phyloP scores from a whole-genome alignment of 2,329 filamentous ascomycete species.

The Pseudocercospora fijiensis region DNA sequence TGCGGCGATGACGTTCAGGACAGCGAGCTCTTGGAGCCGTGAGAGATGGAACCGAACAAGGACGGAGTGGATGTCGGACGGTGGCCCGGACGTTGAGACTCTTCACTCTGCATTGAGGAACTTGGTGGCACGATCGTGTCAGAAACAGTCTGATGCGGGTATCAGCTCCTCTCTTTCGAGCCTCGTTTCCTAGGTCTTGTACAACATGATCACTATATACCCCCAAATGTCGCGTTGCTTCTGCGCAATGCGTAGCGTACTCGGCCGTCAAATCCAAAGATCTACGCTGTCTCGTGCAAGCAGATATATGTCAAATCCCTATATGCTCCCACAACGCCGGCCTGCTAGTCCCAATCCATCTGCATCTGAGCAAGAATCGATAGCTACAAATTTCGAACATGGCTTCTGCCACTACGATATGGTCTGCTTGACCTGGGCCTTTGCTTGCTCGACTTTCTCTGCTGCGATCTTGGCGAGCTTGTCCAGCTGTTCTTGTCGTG shows the following conservation, averaged over 20 bases:
- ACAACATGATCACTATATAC: constrained; percentile 31
- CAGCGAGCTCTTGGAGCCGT: neutral
- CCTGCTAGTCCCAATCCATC: neutral
- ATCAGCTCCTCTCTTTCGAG: neutral
- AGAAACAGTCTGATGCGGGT: neutral
- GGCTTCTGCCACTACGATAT: neutral
- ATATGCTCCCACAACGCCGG: neutral
- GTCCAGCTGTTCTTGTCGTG: constrained; percentile 68
- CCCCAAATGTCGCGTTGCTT: constrained; percentile 16
- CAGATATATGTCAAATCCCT: neutral
- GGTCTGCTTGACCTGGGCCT: constrained; percentile 15
- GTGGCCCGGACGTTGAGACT: neutral
- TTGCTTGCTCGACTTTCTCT: constrained; percentile 53
- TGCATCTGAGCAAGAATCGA: neutral
- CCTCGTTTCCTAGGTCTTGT: constrained; percentile 24
- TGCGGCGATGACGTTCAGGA: neutral
- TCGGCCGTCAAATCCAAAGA: constrained; percentile 1
- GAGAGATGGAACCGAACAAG: neutral
- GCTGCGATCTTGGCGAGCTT: constrained; percentile 65
- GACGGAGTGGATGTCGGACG: neutral
- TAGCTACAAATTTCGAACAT: neutral
- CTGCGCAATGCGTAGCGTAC: neutral
- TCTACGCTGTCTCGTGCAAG: constrained; percentile 2
- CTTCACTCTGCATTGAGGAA: neutral
- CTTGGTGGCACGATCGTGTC: neutral